Evolutionary conservation across 2,329 filamentous ascomycete genomes (phyloP).

Genomic region (Aspergillus jensenii): DNA sequence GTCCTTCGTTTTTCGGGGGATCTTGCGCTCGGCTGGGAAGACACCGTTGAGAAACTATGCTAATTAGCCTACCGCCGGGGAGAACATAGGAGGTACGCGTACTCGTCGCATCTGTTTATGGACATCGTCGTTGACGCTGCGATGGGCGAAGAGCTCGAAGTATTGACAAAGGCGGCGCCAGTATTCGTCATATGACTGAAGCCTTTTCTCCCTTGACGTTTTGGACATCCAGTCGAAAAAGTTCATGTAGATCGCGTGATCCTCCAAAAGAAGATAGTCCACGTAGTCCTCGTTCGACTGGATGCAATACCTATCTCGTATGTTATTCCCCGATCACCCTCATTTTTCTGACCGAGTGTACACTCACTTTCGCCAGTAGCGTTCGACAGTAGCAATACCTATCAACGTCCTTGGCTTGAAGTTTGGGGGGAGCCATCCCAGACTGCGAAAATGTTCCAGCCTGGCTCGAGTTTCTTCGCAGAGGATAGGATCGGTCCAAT

Average conservation of each 20-base stretch:
- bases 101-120: slow-evolving; percentile 27
- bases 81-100: not conserved
- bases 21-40: slow-evolving; percentile 18
- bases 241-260: slow-evolving; percentile 26
- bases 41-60: slow-evolving; percentile 24
- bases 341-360: not conserved
- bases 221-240: slow-evolving; percentile 29
- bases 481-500: not conserved
- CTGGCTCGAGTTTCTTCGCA: not conserved
- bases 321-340: not conserved
- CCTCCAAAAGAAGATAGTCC: slow-evolving; percentile 22
- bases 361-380: slow-evolving; percentile 7
- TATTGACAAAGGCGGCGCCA: slow-evolving; percentile 23
- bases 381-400: slow-evolving; percentile 20
- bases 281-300: slow-evolving; percentile 24
- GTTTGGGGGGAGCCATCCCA: slow-evolving; percentile 26
- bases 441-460: slow-evolving; percentile 17
- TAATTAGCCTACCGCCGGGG: not conserved
- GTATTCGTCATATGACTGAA: slow-evolving; percentile 26
- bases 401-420: slow-evolving; percentile 24
- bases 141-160: slow-evolving; percentile 21
- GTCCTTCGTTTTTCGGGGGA: slow-evolving; percentile 19
- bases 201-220: slow-evolving; percentile 21
- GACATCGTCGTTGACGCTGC: slow-evolving; percentile 18
- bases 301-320: slow-evolving; percentile 24